phyloP scores from a whole-genome alignment of 345 rosid genomes.

The Hevea brasiliensis region DNA sequence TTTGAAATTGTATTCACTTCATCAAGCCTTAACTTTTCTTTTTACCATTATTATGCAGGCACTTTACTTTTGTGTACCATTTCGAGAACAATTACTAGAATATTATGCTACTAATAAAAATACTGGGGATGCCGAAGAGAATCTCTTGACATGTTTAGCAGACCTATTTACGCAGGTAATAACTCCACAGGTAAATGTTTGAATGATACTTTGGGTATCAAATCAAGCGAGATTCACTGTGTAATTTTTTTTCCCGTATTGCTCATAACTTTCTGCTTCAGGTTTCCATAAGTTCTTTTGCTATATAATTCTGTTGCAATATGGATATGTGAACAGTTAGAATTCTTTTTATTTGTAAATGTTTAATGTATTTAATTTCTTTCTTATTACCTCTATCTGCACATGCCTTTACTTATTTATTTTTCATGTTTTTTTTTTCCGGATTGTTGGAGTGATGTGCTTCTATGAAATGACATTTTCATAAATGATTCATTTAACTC shows the following conservation, averaged over 20 bases:
- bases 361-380: neutral
- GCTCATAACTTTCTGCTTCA: neutral
- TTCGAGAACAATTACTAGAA: slow-evolving; percentile 98
- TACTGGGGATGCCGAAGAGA: slow-evolving; percentile 84
- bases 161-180: slow-evolving; percentile 92
- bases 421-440: neutral
- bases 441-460: neutral
- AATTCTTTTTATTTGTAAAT: neutral
- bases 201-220: neutral
- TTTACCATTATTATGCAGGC: slow-evolving; percentile 57
- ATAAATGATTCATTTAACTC: neutral
- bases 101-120: slow-evolving; percentile 75
- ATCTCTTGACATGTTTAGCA: slow-evolving; percentile 93
- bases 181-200: neutral
- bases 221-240: neutral
- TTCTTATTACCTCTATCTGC: neutral
- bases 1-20: neutral
- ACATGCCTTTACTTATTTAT: neutral
- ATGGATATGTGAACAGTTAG: neutral
- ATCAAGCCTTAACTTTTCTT: neutral
- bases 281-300: neutral
- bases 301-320: neutral
- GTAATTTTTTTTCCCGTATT: neutral
- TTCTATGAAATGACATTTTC: neutral
- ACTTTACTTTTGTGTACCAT: slow-evolving; percentile 94